Evolutionary conservation across 352 stramenopile species (phyloP).

Genomic region (Globisporangium perplexum): DNA sequence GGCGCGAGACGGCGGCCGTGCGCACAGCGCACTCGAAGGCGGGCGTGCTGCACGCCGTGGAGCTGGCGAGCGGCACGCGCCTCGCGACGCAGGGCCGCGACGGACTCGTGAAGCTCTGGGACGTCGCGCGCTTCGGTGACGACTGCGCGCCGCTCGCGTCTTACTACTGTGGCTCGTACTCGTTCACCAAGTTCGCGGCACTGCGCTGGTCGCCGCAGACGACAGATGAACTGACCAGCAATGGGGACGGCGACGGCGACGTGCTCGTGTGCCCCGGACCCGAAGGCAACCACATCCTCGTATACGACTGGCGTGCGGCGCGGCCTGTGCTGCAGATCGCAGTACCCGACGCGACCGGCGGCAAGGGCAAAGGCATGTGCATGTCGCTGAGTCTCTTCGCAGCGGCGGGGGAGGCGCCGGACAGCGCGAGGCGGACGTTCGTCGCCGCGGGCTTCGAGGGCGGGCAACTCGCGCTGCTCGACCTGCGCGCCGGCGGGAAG

Average conservation of each 20-base stretch:
- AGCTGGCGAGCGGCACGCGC: slow-evolving; percentile 10
- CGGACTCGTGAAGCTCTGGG: slow-evolving; percentile 66
- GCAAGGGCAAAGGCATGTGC: slow-evolving; percentile 33
- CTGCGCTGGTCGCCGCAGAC: slow-evolving; percentile 26
- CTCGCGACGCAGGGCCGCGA: slow-evolving; percentile 72
- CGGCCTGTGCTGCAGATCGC: slow-evolving; percentile 26
- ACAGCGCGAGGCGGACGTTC: slow-evolving; percentile 21
- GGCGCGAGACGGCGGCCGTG: slow-evolving; percentile 36
- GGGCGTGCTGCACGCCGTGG: slow-evolving; percentile 52
- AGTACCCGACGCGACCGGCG: slow-evolving; percentile 14
- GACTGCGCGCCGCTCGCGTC: slow-evolving; percentile 19
- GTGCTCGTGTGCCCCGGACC: slow-evolving; percentile 42
- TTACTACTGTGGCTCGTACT: slow-evolving; percentile 59
- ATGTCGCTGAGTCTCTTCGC: slow-evolving; percentile 30
- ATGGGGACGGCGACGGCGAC: slow-evolving; percentile 7
- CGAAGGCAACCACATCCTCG: slow-evolving; percentile 22
- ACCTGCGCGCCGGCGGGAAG: slow-evolving; percentile 48
- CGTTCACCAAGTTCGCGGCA: slow-evolving; percentile 57
- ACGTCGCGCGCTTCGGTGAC: slow-evolving; percentile 19
- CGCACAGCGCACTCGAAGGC: slow-evolving; percentile 56
- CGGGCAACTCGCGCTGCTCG: slow-evolving; percentile 58
- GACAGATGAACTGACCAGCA: not conserved
- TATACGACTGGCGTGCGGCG: slow-evolving; percentile 38
- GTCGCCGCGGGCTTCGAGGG: slow-evolving; percentile 67
- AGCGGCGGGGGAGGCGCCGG: not conserved